Evolutionary conservation across 495 filamentous ascomycete species (phyloP).

Genomic region (Rostrohypoxylon terebratum): DNA sequence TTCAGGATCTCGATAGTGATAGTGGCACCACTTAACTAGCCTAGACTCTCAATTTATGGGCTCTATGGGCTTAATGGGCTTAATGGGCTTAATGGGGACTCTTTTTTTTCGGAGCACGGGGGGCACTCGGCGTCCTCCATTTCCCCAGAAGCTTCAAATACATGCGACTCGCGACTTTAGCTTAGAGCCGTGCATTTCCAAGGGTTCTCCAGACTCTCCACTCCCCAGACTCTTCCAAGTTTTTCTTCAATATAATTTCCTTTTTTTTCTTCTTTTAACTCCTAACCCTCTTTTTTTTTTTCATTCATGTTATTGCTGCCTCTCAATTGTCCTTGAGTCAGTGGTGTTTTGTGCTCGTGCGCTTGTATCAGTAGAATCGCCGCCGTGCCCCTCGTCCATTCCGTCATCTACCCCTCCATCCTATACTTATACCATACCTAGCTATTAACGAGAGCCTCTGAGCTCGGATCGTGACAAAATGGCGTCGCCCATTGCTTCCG

Average conservation of each 20-base stretch:
- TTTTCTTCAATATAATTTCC: slow-evolving; percentile 15
- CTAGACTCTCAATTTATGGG: slow-evolving; percentile 26
- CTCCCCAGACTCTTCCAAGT: slow-evolving; percentile 11
- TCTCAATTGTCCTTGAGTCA: background rate
- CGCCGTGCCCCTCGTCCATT: slow-evolving; percentile 14
- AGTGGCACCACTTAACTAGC: slow-evolving; percentile 36
- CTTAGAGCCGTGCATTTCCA: background rate
- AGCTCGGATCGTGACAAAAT: slow-evolving; percentile 47
- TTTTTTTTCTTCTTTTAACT: slow-evolving; percentile 22
- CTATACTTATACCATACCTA: background rate
- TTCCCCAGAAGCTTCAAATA: slow-evolving; percentile 40
- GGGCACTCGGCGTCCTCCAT: slow-evolving; percentile 45
- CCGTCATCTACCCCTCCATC: slow-evolving; percentile 26
- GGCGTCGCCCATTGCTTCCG: slow-evolving; percentile 70
- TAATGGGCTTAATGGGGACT: slow-evolving; percentile 12
- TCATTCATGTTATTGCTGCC: slow-evolving; percentile 5
- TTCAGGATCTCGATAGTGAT: slow-evolving; percentile 16
- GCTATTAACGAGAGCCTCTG: slow-evolving; percentile 23
- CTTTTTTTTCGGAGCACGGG: slow-evolving; percentile 20
- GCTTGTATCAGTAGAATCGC: slow-evolving; percentile 21
- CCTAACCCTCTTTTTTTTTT: slow-evolving; percentile 4
- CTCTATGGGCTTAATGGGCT: slow-evolving; percentile 20
- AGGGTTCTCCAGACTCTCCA: slow-evolving; percentile 37
- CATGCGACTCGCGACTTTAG: slow-evolving; percentile 23
- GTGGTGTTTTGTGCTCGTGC: background rate